Evolutionary conservation across 495 filamentous ascomycete species (phyloP).

Genomic region (Lasiosphaeria hispida): DNA sequence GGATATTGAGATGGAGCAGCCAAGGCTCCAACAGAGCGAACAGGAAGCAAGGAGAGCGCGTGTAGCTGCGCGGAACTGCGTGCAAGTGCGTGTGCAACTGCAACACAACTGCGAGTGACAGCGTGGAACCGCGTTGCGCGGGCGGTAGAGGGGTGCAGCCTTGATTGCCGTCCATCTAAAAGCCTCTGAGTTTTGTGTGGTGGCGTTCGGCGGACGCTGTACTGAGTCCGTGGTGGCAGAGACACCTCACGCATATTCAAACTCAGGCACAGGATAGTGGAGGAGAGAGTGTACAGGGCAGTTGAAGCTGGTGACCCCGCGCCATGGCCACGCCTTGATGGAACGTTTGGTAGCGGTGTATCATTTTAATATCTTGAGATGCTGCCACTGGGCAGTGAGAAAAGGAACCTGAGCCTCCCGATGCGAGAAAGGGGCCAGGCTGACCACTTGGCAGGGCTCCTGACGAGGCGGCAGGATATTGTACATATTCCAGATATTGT

Average conservation of each 20-base stretch:
- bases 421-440: conserved; percentile 11
- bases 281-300: not conserved
- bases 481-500: not conserved
- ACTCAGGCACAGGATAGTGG: not conserved
- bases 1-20: conserved; percentile 7
- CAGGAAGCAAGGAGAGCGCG: not conserved
- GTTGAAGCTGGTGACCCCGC: not conserved
- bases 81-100: not conserved
- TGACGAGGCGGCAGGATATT: conserved; percentile 13
- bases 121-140: not conserved
- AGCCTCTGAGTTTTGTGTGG: conserved; percentile 10
- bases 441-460: conserved; percentile 13
- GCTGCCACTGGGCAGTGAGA: conserved; percentile 15
- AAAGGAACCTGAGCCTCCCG: conserved; percentile 5
- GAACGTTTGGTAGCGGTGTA: conserved; percentile 1
- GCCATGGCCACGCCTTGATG: conserved; percentile 5
- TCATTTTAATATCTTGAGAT: conserved; percentile 9
- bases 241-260: too few species aligned
- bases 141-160: conserved; percentile 7
- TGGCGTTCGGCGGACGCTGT: conserved; percentile 3
- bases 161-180: conserved; percentile 16
- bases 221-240: too few species aligned
- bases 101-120: not conserved
- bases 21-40: not conserved
- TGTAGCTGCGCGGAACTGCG: too few species aligned